Evolutionary conservation across 2,329 filamentous ascomycete species (phyloP).

Genomic region (Cladosporium cucumerinum): DNA sequence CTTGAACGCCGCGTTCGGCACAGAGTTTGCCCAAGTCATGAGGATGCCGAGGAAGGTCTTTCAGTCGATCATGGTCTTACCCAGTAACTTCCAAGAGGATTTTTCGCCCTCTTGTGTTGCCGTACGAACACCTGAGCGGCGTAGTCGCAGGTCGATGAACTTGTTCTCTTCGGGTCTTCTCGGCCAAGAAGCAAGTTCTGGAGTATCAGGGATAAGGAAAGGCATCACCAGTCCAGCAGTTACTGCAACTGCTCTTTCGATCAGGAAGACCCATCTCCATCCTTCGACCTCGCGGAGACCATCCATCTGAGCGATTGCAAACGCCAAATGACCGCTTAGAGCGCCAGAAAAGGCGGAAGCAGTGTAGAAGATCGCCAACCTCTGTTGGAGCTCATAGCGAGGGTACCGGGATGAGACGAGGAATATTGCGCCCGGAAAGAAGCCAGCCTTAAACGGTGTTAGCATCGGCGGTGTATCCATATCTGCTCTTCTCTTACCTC

Average conservation of each 20-base stretch:
- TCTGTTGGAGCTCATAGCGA: slow-evolving; percentile 36
- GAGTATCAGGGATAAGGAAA: slow-evolving; percentile 51
- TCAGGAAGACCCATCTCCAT: slow-evolving; percentile 26
- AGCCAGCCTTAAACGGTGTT: background rate
- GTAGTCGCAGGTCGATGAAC: slow-evolving; percentile 64
- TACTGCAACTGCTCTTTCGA: slow-evolving; percentile 31
- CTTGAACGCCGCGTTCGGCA: slow-evolving; percentile 35
- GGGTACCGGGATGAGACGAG: slow-evolving; percentile 21
- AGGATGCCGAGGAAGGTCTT: background rate
- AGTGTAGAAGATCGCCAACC: slow-evolving; percentile 24
- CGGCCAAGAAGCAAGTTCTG: slow-evolving; percentile 54
- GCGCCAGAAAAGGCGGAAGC: slow-evolving; percentile 23
- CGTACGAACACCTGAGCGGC: slow-evolving; percentile 45
- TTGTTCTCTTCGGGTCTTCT: slow-evolving; percentile 62
- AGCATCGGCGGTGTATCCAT: background rate
- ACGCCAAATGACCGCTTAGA: slow-evolving; percentile 25
- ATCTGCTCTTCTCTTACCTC: background rate
- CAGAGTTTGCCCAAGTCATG: slow-evolving; percentile 26
- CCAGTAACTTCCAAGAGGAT: slow-evolving; percentile 43
- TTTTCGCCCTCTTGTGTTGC: background rate
- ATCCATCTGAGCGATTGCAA: slow-evolving; percentile 35
- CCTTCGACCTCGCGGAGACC: slow-evolving; percentile 33
- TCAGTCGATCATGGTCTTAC: slow-evolving; percentile 22
- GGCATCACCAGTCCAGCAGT: slow-evolving; percentile 45
- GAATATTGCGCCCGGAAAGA: slow-evolving; percentile 9